Base-by-base conservation (phyloP, 805 yeast species). In the Brettanomyces custersianus region DNA sequence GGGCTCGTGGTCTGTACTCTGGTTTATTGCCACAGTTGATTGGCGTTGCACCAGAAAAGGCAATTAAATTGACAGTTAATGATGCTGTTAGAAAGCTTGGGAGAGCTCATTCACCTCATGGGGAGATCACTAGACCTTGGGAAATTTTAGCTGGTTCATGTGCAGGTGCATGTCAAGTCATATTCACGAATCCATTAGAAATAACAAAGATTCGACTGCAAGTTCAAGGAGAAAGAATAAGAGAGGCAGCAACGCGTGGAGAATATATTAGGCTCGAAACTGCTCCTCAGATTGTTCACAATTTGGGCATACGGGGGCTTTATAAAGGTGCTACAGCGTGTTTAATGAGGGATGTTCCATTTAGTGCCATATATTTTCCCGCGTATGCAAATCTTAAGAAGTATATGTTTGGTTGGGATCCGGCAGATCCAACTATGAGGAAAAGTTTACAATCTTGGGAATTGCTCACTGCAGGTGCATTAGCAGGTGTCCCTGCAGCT, bases 11-110 rank as follows among this genome's bases (percentile, higher is more conserved):
- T 7, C 70, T 90, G 39, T 90, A 90, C 60, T 80, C 95, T 4
- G 98, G 98, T 37, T 66, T 90, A 35, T 83, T 85, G 8, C 96
- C 97, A 13, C 97, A 92, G 61, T 66, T 90, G 51, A 76, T 92
- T 33, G 98, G 98, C 46, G 97, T 90, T 35, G 97, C 97, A 0
- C 98, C 98, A 2, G 98, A 90, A 59, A 90, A 90, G 66, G 97
- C 97, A 30, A 90, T 90, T 52, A 90, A 90, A 62, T 73, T 90
- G 46, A 88, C 97, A 0, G 94, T 90, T 27, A 90, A 90, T 60
- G 98, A 90, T 56, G 64, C 83, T 38, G 78, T 87, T 39, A 74
- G 97, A 50, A 77, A 78, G 20, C 67, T 74, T 37, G 77, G 90
- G 43, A 70, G 84, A 25, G 54, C 56, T 16, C 58, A 68, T 63